phyloP scores from a whole-genome alignment of 2,329 filamentous ascomycete genomes.

The Ploettnerulaceae sp. region DNA sequence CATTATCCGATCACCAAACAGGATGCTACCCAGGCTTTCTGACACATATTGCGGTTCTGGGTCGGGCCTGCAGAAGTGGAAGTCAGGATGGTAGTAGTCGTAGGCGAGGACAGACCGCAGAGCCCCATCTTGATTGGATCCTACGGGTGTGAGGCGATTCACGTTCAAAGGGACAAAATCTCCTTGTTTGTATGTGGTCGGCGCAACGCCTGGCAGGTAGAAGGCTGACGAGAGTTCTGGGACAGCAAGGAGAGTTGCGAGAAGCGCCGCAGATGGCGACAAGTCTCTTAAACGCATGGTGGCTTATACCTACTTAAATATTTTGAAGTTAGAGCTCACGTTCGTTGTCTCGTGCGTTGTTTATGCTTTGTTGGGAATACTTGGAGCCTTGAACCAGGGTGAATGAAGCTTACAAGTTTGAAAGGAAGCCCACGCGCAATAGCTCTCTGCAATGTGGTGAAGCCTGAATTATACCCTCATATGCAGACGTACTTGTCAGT shows the following conservation, averaged over 20 bases:
- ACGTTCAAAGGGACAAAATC: constrained; percentile 83
- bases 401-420: constrained; percentile 22
- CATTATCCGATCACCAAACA: constrained; percentile 95
- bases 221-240: constrained; percentile 65
- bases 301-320: constrained; percentile 15
- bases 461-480: constrained; percentile 12
- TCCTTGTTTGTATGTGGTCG: constrained; percentile 79
- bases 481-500: not conserved
- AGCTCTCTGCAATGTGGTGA: constrained; percentile 1
- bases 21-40: constrained; percentile 89
- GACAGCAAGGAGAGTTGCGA: constrained; percentile 44
- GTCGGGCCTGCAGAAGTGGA: constrained; percentile 82
- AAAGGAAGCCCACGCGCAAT: constrained; percentile 10
- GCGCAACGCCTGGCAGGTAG: constrained; percentile 93
- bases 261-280: constrained; percentile 42
- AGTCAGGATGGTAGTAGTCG: constrained; percentile 88
- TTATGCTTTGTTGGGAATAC: constrained; percentile 7
- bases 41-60: constrained; percentile 73
- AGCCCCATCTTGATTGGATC: constrained; percentile 70
- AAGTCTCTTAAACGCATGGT: constrained; percentile 32
- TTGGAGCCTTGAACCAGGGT: constrained; percentile 2
- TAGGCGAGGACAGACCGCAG: constrained; percentile 91
- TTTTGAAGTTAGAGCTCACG: not conserved
- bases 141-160: constrained; percentile 85
- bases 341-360: not conserved